Evolutionary conservation across 345 rosid species (phyloP).

Genomic region (Lepidium aucheri): DNA sequence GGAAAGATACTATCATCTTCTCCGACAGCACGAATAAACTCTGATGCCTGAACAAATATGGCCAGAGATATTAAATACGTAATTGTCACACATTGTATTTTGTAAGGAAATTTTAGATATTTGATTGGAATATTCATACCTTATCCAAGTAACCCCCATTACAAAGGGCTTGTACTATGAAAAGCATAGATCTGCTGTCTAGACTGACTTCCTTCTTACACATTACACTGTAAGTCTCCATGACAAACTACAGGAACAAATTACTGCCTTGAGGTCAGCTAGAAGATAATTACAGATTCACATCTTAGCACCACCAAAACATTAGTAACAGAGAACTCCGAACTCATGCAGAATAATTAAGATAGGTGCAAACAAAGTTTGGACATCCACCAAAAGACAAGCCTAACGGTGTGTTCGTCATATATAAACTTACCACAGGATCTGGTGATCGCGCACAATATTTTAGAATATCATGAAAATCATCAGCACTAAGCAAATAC

Average conservation of each 20-base stretch:
- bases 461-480: constrained; percentile 45
- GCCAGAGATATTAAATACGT: neutral
- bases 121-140: constrained; percentile 34
- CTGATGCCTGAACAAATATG: constrained; percentile 49
- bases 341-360: neutral
- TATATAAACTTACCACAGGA: constrained; percentile 53
- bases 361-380: neutral
- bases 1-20: constrained; percentile 40
- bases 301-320: neutral
- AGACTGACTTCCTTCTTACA: constrained; percentile 46
- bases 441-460: constrained; percentile 67
- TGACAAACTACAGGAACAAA: constrained; percentile 54
- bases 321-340: neutral
- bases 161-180: constrained; percentile 65
- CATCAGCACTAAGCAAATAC: constrained; percentile 26
- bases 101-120: neutral
- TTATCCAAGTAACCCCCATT: constrained; percentile 67
- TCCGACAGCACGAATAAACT: constrained; percentile 42
- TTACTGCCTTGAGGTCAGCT: constrained; percentile 11
- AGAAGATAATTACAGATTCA: neutral
- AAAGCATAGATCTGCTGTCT: constrained; percentile 37
- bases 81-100: neutral
- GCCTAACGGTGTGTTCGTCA: neutral
- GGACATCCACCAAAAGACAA: neutral
- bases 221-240: constrained; percentile 74